Evolutionary conservation across 352 stramenopile genomes (phyloP), one percentile per base, ranked within the genome.

Genomic region (Pythium phragmiticola): DNA sequence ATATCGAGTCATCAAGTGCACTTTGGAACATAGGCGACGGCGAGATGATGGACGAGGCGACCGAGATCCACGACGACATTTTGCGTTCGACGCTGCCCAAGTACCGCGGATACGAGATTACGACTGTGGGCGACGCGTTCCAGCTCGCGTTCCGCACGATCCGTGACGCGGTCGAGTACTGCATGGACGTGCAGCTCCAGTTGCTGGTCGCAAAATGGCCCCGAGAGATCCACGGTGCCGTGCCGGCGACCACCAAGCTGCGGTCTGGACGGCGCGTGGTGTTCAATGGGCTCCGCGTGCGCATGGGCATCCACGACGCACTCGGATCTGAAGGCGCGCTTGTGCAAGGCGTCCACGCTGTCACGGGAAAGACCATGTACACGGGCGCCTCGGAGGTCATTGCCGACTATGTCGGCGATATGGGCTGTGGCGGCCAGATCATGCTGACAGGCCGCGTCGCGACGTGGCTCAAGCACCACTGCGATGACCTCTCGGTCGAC

Each of bases 81-180:
- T 30, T 79, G 19, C 68, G 72, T 0, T 65, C 65, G 2, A 39
- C 64, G 17, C 43, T 79, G 41, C 55, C 61, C n/a, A 74, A 75
- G 19, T 76, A 89, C 39, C 72, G 72, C 41, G 82, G 82, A 12
- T 92, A 92, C 55, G 83, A 92, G 60, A 88, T 92, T 60, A 90
- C 83, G 30, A 92, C 83, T 2, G 72, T 69, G 0, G 83, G 83
- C 2, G 83, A 92, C 30, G 73, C 83, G 4, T 92, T 92, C 64
- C 80, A 90, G 21, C 41, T 92, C 16, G 80, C 77, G 3, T 92
- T 92, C 47, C 83, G 87, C 57, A 87, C 73, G 28, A 77, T 88
- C 41, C 67, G 63, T 4, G 83, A 92, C 47, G 83, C 80, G 0
- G 75, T 87, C 5, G 74, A 73, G 62, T 68, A 59, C 30, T 68